Evolutionary conservation across 108 stramenopile species (phyloP).

Genomic region (Discostella stelligeroides): DNA sequence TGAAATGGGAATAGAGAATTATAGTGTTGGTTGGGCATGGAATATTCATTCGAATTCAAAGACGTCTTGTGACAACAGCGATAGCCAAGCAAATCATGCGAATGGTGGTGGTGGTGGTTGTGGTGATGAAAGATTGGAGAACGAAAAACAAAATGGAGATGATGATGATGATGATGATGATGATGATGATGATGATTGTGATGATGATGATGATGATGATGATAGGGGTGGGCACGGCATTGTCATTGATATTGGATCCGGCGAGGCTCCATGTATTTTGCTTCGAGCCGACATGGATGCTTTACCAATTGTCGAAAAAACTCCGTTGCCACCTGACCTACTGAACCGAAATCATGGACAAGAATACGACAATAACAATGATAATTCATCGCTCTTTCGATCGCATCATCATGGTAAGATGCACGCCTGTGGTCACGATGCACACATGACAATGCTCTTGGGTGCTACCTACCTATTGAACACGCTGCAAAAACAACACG

Average conservation of each 20-base stretch:
- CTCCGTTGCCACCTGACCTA: conserved; percentile 36
- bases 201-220: not conserved
- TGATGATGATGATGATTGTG: conserved; percentile 15
- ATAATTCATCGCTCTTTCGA: conserved; percentile 54
- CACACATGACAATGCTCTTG: conserved; percentile 89
- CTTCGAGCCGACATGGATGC: conserved; percentile 96
- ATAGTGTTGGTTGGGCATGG: conserved; percentile 71
- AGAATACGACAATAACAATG: too few species aligned
- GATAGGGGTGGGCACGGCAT: conserved; percentile 73
- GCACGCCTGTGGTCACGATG: conserved; percentile 98
- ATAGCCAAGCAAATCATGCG: too few species aligned
- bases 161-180: not conserved
- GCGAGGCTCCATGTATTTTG: conserved; percentile 71
- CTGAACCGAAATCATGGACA: not conserved
- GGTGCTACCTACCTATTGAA: conserved; percentile 81
- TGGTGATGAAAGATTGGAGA: not conserved
- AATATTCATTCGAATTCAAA: conserved; percentile 60
- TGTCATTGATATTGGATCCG: conserved; percentile 82
- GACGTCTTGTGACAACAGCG: conserved; percentile 11
- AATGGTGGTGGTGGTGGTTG: conserved; percentile 15
- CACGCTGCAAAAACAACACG: conserved; percentile 44
- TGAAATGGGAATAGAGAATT: conserved; percentile 58
- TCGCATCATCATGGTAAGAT: conserved; percentile 66
- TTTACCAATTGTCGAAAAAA: conserved; percentile 82
- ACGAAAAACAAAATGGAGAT: conserved; percentile 12